Conservation (phyloP, 306 rosid genomes). For the Quercus wislizeni region DNA sequence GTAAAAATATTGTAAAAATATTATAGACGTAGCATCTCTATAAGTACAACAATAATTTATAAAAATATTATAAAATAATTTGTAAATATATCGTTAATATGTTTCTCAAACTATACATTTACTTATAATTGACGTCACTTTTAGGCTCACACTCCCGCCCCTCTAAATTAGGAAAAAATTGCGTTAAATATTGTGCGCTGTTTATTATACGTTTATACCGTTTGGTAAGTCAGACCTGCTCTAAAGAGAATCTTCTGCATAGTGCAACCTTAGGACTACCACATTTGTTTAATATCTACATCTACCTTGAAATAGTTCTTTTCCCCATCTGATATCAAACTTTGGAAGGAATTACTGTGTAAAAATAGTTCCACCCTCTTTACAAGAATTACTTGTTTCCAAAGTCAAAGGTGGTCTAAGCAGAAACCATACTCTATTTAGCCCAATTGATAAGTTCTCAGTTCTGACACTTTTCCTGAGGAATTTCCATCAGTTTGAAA, state of each 20-base stretch:
- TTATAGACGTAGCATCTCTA: too few species aligned
- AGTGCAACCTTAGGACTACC: neutral
- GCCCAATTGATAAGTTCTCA: neutral
- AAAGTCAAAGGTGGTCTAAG: neutral
- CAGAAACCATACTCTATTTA: neutral
- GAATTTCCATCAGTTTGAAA: neutral
- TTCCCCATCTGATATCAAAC: neutral
- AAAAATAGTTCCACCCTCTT: too few species aligned
- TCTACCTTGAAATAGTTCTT: neutral
- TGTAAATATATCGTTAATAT: too few species aligned
- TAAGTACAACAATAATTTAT: too few species aligned
- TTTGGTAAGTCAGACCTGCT: slow-evolving; percentile 18
- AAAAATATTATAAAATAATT: too few species aligned
- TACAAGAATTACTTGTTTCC: neutral
- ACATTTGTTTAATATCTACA: neutral
- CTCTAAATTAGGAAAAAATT: too few species aligned
- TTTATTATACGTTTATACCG: neutral
- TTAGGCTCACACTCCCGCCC: too few species aligned
- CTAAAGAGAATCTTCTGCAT: neutral
- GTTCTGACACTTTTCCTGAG: neutral
- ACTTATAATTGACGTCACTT: too few species aligned
- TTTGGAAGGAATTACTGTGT: neutral
- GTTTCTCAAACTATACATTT: too few species aligned
- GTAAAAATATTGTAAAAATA: too few species aligned
- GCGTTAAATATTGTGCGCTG: too few species aligned